Evolutionary conservation across 768 basidiomycete genomes (phyloP).

Genomic region (Pholiota molesta): DNA sequence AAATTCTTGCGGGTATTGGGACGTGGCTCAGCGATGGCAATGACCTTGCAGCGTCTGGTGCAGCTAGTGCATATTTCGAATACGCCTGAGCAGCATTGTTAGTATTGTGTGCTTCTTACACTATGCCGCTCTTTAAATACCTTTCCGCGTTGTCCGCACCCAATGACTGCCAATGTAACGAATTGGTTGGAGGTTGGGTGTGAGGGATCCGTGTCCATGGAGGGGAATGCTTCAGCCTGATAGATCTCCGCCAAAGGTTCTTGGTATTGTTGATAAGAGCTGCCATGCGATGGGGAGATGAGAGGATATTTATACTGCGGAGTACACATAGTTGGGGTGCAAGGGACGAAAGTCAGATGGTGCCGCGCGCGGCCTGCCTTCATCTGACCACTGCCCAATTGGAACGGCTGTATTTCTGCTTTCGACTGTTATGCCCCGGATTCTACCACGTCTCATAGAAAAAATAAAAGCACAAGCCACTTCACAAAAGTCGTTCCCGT

Average conservation of each 20-base stretch:
- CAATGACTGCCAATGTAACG: constrained; percentile 76
- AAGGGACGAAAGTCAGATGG: no score
- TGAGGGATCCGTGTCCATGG: constrained; percentile 7
- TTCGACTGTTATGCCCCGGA: constrained; percentile 58
- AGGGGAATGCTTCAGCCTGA: constrained; percentile 26
- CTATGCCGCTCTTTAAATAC: constrained; percentile 33
- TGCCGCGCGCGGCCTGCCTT: no score
- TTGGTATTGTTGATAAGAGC: constrained; percentile 35
- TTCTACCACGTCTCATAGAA: constrained; percentile 66
- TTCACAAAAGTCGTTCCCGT: constrained; percentile 20
- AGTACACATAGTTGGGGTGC: background rate
- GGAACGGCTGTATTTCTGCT: background rate
- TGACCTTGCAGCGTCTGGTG: constrained; percentile 73
- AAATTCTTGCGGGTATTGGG: constrained; percentile 63
- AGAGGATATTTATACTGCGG: constrained; percentile 4
- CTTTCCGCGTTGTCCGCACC: constrained; percentile 83
- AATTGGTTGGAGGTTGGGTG: constrained; percentile 31
- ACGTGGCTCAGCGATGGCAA: constrained; percentile 86
- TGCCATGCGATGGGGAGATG: constrained; percentile 22
- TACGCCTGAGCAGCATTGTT: constrained; percentile 49
- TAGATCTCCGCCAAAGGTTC: constrained; percentile 36
- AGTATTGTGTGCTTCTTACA: background rate
- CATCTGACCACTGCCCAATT: constrained; percentile 2
- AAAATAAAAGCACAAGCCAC: constrained; percentile 34
- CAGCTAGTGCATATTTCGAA: constrained; percentile 57